Evolutionary conservation across 805 yeast genomes (phyloP).

Genomic region (Scheffersomyces spartinae): DNA sequence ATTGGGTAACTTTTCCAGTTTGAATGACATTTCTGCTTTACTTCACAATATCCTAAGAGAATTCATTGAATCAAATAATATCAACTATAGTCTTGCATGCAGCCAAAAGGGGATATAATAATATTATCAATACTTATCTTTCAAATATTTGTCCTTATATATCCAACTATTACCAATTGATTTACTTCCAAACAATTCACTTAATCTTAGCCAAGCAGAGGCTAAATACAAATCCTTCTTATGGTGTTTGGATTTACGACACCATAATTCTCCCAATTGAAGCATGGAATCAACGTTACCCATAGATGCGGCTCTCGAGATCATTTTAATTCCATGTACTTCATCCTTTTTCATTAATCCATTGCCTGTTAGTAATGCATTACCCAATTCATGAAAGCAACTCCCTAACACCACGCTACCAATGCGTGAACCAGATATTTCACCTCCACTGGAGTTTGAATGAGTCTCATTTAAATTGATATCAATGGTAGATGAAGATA

Average conservation of each 20-base stretch:
- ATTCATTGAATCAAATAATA: too few species aligned
- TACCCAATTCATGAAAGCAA: slow-evolving; percentile 8
- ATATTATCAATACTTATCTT: slow-evolving; percentile 13
- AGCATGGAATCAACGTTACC: slow-evolving; percentile 63
- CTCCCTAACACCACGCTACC: too few species aligned
- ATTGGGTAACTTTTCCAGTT: too few species aligned
- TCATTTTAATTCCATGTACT: slow-evolving; percentile 40
- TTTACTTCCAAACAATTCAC: slow-evolving; percentile 49
- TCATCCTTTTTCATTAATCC: slow-evolving; percentile 33
- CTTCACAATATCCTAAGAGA: too few species aligned
- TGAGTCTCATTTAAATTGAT: too few species aligned
- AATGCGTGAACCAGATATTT: too few species aligned
- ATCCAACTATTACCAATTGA: slow-evolving; percentile 67
- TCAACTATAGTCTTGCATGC: too few species aligned
- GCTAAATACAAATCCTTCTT: slow-evolving; percentile 52
- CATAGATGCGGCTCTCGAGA: slow-evolving; percentile 54
- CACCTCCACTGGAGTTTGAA: too few species aligned
- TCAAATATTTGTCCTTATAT: slow-evolving; percentile 53
- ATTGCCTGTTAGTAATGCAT: slow-evolving; percentile 5
- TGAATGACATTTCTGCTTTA: too few species aligned
- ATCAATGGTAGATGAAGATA: slow-evolving; percentile 31
- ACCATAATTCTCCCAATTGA: slow-evolving; percentile 62
- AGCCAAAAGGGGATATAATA: too few species aligned
- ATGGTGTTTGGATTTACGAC: slow-evolving; percentile 38
- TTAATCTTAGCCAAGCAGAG: slow-evolving; percentile 59